A percentile compares a stretch with the other conserved stretches of the same genome.
These are phyloP conservation scores for Cytospora piceae DNA, from an alignment of 2,329 filamentous ascomycete genomes.

Conservation along the genomic window DNA sequence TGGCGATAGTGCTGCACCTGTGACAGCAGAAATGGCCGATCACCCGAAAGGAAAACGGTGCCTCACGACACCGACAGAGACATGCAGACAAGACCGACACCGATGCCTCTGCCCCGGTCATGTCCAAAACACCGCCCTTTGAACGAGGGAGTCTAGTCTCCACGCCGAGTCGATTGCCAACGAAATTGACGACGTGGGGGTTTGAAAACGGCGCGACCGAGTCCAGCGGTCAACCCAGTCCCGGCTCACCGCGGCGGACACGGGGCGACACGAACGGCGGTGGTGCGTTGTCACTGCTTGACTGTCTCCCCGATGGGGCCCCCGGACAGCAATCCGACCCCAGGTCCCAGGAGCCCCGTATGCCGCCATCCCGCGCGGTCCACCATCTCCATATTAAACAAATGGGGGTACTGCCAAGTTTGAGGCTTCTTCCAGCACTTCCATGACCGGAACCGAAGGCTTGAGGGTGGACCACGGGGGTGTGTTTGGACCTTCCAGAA, in stretches of 20 bases:
- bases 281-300: constrained; percentile 24
- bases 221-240: constrained; percentile 16
- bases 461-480: constrained; percentile 4
- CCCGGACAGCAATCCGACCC: constrained; percentile 22
- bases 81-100: neutral
- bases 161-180: neutral
- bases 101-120: neutral
- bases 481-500: constrained; percentile 26
- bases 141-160: neutral
- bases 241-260: constrained; percentile 21
- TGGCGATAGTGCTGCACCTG: neutral
- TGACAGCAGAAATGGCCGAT: neutral
- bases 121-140: neutral
- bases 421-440: constrained; percentile 1
- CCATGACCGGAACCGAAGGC: constrained; percentile 12
- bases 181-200: constrained; percentile 3
- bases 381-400: constrained; percentile 2
- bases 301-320: constrained; percentile 3
- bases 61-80: neutral
- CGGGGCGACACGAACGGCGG: constrained; percentile 24
- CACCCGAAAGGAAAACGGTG: neutral
- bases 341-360: constrained; percentile 8
- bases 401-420: constrained; percentile 2
- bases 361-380: constrained; percentile 3
- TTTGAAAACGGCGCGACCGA: constrained; percentile 15